phyloP scores from a whole-genome alignment of 176 grass and related monocot species.

The Eleusine indica region DNA sequence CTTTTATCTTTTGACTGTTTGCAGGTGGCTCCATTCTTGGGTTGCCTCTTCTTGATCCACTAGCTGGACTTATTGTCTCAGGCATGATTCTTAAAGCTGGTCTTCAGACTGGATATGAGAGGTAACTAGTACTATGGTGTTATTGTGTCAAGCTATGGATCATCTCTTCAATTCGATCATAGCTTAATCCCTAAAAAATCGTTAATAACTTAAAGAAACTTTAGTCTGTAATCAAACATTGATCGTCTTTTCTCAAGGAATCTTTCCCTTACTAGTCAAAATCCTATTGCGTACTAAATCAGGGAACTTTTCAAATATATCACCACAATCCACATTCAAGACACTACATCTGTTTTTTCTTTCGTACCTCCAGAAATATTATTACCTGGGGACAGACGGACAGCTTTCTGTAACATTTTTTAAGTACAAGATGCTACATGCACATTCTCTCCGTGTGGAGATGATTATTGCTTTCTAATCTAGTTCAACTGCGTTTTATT shows the following conservation, averaged over 20 bases:
- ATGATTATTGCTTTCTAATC: constrained; percentile 1
- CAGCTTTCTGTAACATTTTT: constrained; percentile 24
- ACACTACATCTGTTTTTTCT: background rate
- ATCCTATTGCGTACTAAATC: background rate
- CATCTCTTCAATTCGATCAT: constrained; percentile 21
- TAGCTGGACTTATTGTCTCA: constrained; percentile 88
- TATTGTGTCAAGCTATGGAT: background rate
- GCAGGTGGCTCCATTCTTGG: constrained; percentile 84
- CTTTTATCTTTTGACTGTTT: constrained; percentile 33
- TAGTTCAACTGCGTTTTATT: background rate
- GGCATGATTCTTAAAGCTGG: constrained; percentile 98
- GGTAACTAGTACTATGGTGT: constrained; percentile 55
- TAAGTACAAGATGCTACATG: constrained; percentile 1
- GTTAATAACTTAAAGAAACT: background rate
- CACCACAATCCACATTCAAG: background rate
- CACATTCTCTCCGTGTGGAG: background rate
- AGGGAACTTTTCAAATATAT: background rate
- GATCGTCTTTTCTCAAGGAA: constrained; percentile 8
- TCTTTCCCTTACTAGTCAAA: background rate
- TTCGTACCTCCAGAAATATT: background rate
- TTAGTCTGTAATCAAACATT: constrained; percentile 11
- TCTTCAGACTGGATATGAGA: constrained; percentile 83
- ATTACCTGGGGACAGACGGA: constrained; percentile 2
- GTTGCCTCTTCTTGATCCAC: constrained; percentile 85
- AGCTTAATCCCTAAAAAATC: background rate